These are phyloP conservation scores for Hippophae rhamnoides DNA, from an alignment of 306 rosid species.

Conservation along the genomic window DNA sequence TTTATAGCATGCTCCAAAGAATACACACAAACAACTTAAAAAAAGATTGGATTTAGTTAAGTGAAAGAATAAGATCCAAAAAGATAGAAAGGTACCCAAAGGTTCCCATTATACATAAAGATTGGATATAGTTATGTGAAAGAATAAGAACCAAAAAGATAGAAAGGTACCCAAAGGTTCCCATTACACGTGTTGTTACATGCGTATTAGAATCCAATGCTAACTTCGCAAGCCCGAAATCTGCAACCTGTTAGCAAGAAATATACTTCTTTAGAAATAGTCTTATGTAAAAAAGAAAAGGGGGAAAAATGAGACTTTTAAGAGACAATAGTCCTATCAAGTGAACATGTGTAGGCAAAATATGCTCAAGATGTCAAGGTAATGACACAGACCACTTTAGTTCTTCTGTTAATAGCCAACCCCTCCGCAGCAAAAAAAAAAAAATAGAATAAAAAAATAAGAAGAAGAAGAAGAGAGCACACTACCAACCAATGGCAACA, in stretches of 20 bases:
- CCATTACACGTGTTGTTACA: constrained; percentile 95
- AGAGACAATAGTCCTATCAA: no score
- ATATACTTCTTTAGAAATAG: constrained; percentile 14
- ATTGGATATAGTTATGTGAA: background rate
- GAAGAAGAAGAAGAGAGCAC: no score
- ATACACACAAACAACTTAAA: background rate
- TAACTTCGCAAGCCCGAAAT: constrained; percentile 95
- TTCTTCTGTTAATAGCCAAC: background rate
- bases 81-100: constrained; percentile 35
- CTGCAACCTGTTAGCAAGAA: constrained; percentile 67
- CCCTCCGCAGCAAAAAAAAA: no score
- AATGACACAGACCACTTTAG: background rate
- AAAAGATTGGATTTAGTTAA: background rate
- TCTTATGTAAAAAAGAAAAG: constrained; percentile 5
- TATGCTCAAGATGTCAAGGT: constrained; percentile 6
- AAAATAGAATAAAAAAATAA: no score
- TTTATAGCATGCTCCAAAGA: background rate
- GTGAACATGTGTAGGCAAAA: background rate
- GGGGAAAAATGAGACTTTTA: no score
- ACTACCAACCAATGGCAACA: background rate
- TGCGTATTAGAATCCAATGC: constrained; percentile 84
- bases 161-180: constrained; percentile 72
- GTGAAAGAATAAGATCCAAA: background rate
- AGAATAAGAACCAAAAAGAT: background rate
- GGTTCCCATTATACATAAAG: constrained; percentile 85